These are phyloP conservation scores for Zymoseptoria tritici DNA, from an alignment of 2,329 filamentous ascomycete species.

Conservation along the genomic window DNA sequence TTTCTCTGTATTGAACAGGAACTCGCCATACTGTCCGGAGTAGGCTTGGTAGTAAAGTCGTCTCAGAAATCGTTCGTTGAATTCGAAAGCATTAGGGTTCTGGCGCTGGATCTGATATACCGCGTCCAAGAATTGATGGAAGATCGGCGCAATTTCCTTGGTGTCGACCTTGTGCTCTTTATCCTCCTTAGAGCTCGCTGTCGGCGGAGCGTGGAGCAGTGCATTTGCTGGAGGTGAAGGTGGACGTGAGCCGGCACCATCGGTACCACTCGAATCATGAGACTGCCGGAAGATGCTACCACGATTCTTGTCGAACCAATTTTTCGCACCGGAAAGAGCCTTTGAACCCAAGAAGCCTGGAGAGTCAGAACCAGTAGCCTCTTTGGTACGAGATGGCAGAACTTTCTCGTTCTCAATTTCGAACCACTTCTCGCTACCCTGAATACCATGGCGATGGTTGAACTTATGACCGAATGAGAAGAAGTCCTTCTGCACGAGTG, in stretches of 20 bases:
- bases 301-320: conserved; percentile 73
- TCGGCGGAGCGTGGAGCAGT: conserved; percentile 42
- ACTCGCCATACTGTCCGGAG: conserved; percentile 94
- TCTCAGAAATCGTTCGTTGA: conserved; percentile 86
- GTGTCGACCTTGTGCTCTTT: conserved; percentile 62
- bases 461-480: conserved; percentile 98
- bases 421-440: conserved; percentile 94
- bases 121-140: conserved; percentile 94
- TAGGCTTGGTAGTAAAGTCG: conserved; percentile 89
- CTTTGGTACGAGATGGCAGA: conserved; percentile 38
- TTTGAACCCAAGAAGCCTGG: conserved; percentile 54
- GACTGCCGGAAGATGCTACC: conserved; percentile 25
- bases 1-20: conserved; percentile 90
- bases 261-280: conserved; percentile 57
- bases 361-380: conserved; percentile 34
- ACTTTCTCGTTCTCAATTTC: conserved; percentile 71
- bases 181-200: conserved; percentile 41
- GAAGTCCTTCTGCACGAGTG: conserved; percentile 95
- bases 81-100: conserved; percentile 84
- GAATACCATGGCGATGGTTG: conserved; percentile 76
- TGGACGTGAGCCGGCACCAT: conserved; percentile 37
- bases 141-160: conserved; percentile 92
- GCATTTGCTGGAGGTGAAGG: conserved; percentile 34
- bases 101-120: conserved; percentile 86
- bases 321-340: conserved; percentile 65